Evolutionary conservation across 768 basidiomycete species (phyloP).

Genomic region (Psilocybe azurescens): DNA sequence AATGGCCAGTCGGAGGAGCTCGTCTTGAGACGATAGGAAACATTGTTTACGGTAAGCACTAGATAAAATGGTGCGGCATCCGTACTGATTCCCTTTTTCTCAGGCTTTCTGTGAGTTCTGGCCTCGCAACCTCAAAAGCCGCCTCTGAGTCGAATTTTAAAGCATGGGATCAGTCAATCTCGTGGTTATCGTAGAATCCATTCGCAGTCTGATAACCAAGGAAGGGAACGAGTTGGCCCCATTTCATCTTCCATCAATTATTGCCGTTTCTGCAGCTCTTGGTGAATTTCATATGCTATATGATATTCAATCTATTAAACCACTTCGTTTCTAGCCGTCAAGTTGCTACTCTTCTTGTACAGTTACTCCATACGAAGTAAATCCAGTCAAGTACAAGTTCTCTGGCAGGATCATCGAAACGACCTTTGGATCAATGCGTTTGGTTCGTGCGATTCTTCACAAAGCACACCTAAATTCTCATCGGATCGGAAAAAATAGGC

Average conservation of each 20-base stretch:
- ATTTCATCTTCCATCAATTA: constrained; percentile 83
- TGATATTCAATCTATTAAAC: background rate
- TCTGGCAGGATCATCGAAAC: constrained; percentile 97
- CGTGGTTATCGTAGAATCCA: constrained; percentile 88
- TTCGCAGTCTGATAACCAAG: constrained; percentile 70
- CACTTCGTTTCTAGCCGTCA: constrained; percentile 59
- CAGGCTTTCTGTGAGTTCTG: constrained; percentile 35
- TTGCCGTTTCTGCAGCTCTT: constrained; percentile 84
- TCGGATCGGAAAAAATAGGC: constrained; percentile 45
- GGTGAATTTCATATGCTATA: constrained; percentile 45
- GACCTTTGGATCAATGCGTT: constrained; percentile 88
- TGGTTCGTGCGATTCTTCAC: constrained; percentile 44
- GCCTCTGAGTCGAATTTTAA: constrained; percentile 5
- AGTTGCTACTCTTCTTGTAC: constrained; percentile 87
- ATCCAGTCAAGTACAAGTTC: constrained; percentile 91
- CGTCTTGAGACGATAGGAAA: constrained; percentile 91
- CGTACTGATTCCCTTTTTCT: constrained; percentile 10
- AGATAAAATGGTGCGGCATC: constrained; percentile 31
- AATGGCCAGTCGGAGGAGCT: constrained; percentile 94
- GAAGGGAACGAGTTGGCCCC: constrained; percentile 53
- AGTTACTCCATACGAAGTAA: constrained; percentile 78
- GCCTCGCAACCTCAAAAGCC: background rate
- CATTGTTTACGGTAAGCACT: constrained; percentile 72
- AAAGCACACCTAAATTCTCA: constrained; percentile 3
- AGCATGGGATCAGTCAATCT: constrained; percentile 94